Percentiles rank a stretch among this genome's conserved stretches.
Conservation (phyloP, 1,139 yeast genomes). For the Protomyces gravidus region DNA sequence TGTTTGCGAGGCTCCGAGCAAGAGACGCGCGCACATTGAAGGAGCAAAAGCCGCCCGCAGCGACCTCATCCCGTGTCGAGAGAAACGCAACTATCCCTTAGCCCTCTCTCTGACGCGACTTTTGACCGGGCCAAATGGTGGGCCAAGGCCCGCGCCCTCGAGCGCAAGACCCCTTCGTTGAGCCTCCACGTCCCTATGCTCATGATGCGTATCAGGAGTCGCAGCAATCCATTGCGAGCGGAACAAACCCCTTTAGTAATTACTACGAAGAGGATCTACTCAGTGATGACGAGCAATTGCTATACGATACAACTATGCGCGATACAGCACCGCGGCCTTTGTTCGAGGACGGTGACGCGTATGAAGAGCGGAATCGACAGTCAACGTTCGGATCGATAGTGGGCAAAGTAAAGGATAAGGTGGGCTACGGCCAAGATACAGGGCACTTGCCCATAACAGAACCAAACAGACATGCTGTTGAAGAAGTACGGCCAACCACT, state of each 20-base stretch:
- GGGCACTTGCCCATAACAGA: slow-evolving; percentile 33
- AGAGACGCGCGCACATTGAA: too few relatives aligned
- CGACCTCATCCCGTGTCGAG: too few relatives aligned
- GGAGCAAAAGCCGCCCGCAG: neutral
- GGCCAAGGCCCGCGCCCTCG: neutral
- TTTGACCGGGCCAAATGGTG: neutral
- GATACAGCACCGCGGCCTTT: neutral
- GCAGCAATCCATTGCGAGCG: slow-evolving; percentile 20
- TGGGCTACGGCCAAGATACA: slow-evolving; percentile 8
- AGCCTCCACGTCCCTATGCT: neutral
- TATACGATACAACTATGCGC: slow-evolving; percentile 5
- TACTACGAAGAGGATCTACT: slow-evolving; percentile 23
- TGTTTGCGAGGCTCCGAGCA: too few relatives aligned
- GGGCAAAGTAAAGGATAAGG: slow-evolving; percentile 11
- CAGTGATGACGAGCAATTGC: slow-evolving; percentile 17
- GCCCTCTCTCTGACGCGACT: neutral
- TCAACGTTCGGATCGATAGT: slow-evolving; percentile 20
- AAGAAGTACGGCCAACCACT: neutral
- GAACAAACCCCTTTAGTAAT: slow-evolving; percentile 21
- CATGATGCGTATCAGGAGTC: slow-evolving; percentile 10
- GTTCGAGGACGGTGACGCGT: neutral
- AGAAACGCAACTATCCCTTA: too few relatives aligned
- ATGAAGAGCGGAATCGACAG: neutral
- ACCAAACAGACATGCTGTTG: slow-evolving; percentile 17
- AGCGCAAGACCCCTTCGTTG: neutral